Percentiles rank a stretch among this genome's conserved stretches.
phyloP scores from a whole-genome alignment of 495 filamentous ascomycete genomes.

The Penicillium atrosanguineum region DNA sequence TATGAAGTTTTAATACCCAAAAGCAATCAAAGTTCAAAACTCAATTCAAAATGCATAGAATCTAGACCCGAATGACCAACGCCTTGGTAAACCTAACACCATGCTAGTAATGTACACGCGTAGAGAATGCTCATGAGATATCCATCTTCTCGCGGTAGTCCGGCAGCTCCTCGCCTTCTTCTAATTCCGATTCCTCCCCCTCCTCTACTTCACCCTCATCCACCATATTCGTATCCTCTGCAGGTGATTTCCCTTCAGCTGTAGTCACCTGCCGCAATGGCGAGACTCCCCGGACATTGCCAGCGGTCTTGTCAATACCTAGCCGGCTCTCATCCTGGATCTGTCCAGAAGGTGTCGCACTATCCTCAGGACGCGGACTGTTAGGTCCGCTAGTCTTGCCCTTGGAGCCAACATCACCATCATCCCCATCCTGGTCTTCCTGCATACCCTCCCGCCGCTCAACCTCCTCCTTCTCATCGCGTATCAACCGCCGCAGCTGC shows the following conservation, averaged over 20 bases:
- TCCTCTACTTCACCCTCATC: constrained; percentile 65
- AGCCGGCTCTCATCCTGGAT: constrained; percentile 45
- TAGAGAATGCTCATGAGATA: constrained; percentile 42
- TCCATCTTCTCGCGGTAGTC: constrained; percentile 69
- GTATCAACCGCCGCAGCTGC: constrained; percentile 78
- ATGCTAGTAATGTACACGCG: constrained; percentile 28
- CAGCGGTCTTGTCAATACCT: constrained; percentile 33
- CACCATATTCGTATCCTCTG: constrained; percentile 54
- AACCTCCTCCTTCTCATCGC: constrained; percentile 92
- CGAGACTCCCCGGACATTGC: constrained; percentile 30
- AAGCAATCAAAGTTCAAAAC: background rate
- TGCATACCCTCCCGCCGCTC: constrained; percentile 76
- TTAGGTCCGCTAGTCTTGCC: constrained; percentile 53
- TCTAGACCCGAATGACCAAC: constrained; percentile 25
- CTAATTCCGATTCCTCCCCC: constrained; percentile 36
- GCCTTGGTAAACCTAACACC: constrained; percentile 32
- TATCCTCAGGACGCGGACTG: constrained; percentile 65
- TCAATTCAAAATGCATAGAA: constrained; percentile 18
- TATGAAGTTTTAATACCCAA: constrained; percentile 12
- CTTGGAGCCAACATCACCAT: constrained; percentile 57
- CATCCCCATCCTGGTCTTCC: constrained; percentile 69
- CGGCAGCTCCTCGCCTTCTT: constrained; percentile 52
- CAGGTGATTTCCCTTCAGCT: constrained; percentile 27
- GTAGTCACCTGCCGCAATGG: constrained; percentile 41
- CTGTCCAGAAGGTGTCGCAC: constrained; percentile 47